Conservation (phyloP, 2,329 filamentous ascomycete genomes). For the Alternaria consortialis region DNA sequence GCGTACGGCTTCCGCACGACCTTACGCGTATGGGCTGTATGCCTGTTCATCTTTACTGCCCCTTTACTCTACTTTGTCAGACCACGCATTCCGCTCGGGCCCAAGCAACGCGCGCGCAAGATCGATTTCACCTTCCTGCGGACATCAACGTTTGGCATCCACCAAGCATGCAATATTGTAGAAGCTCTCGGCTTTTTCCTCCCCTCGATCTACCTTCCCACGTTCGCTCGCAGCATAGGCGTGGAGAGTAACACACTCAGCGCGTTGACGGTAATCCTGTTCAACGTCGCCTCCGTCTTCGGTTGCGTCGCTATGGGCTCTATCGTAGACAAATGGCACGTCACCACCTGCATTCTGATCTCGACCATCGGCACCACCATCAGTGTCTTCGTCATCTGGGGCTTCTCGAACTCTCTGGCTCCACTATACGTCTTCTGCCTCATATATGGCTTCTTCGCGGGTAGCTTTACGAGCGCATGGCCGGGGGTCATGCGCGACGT, state of each 20-base stretch:
- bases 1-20: constrained; percentile 53
- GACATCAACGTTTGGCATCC: constrained; percentile 19
- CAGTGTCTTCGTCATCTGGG: constrained; percentile 55
- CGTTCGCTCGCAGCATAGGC: constrained; percentile 46
- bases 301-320: constrained; percentile 47
- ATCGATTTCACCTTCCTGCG: not conserved
- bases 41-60: not conserved
- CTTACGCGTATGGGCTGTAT: constrained; percentile 48
- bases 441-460: constrained; percentile 49
- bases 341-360: constrained; percentile 48
- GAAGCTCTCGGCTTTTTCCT: constrained; percentile 53
- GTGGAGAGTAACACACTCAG: constrained; percentile 31
- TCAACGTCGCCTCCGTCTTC: constrained; percentile 47
- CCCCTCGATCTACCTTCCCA: constrained; percentile 50
- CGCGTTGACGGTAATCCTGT: constrained; percentile 44
- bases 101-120: not conserved
- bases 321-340: constrained; percentile 54
- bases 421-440: constrained; percentile 43
- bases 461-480: constrained; percentile 38
- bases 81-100: not conserved
- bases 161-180: constrained; percentile 47
- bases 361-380: not conserved
- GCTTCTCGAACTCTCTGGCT: constrained; percentile 49
- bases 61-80: not conserved
- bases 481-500: constrained; percentile 39